Base-by-base conservation (phyloP, 2,329 filamentous ascomycete species). In the Xylariaceae sp. region DNA sequence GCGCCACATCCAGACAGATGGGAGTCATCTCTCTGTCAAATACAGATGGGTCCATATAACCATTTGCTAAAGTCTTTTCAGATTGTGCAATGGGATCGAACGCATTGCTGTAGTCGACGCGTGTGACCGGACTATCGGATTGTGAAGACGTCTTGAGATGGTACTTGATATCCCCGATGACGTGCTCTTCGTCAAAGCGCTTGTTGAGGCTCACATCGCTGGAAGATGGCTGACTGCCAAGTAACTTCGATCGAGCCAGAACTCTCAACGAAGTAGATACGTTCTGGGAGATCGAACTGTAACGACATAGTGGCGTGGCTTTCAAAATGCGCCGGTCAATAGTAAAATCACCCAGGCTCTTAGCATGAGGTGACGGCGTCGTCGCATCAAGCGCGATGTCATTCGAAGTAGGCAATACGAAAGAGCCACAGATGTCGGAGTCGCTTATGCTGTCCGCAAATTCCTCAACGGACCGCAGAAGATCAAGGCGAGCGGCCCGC, bases 1-100 rank as follows among this genome's bases (percentile, higher is more conserved):
- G 94, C 0, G 92, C 92, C 1, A 97, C 78, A 64, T 99, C 94
- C 10, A 87, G 76, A 0, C 83, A 80, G 37, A 96, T 84, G 17
- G 87, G 77, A 0, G 74, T 72, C 67, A 88, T 76, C 0, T 85
- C 85, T 49, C 89, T 84, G 67, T 96, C 91, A 65, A 96, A 91
- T 0, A 88, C 85, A 0, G 90, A 92, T 0, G 88, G 80, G 39
- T 85, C 83, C 1, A 91, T 78, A 49, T 77, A 77, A 15, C 70
- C 72, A 1, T 74, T 70, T 35, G 69, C 64, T 13, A 75, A 68
- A 1, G 72, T 68, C 62, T 79, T 81, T 35, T 81, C 80, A 0
- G 79, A 75, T 2, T 75, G 72, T 1, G 84, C 82, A 57, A 87
- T 82, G 0, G 82, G 77, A 62, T 87, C 84, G 63, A 88, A 87